phyloP scores from a whole-genome alignment of 371 early-diverging fungal genomes.

The Amoeboaphelidium occidentale region DNA sequence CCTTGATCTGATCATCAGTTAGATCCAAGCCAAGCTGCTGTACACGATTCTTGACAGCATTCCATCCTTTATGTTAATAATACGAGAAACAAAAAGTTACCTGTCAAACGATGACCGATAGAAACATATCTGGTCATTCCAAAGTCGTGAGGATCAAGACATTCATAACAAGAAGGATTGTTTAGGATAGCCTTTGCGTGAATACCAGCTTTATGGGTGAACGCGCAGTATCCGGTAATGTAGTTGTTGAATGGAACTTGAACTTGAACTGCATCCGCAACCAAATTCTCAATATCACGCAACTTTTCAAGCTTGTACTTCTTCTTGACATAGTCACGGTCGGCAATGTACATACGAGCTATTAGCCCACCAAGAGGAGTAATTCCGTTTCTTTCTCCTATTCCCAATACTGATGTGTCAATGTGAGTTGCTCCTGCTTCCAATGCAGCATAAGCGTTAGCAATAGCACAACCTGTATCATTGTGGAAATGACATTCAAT shows the following conservation, averaged over 20 bases:
- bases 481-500: slow-evolving; percentile 96
- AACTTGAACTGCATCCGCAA: slow-evolving; percentile 78
- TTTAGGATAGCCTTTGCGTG: slow-evolving; percentile 94
- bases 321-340: slow-evolving; percentile 57
- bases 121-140: slow-evolving; percentile 79
- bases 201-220: slow-evolving; percentile 95
- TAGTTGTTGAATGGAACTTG: slow-evolving; percentile 94
- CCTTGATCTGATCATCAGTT: slow-evolving; percentile 71
- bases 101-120: slow-evolving; percentile 84
- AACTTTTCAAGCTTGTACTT: slow-evolving; percentile 77
- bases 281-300: slow-evolving; percentile 76
- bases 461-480: slow-evolving; percentile 94
- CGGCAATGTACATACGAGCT: slow-evolving; percentile 78
- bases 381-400: slow-evolving; percentile 93
- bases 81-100: too few relatives aligned
- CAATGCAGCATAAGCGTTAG: slow-evolving; percentile 81
- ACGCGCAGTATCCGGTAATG: slow-evolving; percentile 89
- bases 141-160: slow-evolving; percentile 84
- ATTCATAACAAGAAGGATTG: slow-evolving; percentile 90
- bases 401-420: slow-evolving; percentile 87
- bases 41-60: slow-evolving; percentile 88
- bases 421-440: slow-evolving; percentile 94
- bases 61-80: too few relatives aligned
- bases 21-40: slow-evolving; percentile 58
- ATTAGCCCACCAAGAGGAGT: slow-evolving; percentile 78